These are phyloP conservation scores for Rhynchospora breviuscula DNA, from an alignment of 176 grass and related monocot species.

Conservation along the genomic window DNA sequence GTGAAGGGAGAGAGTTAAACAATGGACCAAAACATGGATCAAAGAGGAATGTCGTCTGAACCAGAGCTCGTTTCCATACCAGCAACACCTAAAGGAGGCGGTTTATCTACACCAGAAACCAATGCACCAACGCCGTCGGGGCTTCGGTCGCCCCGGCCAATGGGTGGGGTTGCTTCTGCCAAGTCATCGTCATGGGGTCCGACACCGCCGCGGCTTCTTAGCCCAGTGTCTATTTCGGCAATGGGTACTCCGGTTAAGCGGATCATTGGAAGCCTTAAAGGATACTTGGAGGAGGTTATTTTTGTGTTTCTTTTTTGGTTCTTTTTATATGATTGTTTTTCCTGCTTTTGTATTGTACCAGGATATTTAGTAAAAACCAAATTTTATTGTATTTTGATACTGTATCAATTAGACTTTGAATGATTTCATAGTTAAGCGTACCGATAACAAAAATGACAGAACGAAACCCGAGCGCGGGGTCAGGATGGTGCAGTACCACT, in stretches of 20 bases:
- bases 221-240: constrained; percentile 33
- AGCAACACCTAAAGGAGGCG: constrained; percentile 48
- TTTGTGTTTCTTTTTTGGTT: background rate
- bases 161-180: background rate
- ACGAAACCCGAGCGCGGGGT: background rate
- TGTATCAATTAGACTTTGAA: background rate
- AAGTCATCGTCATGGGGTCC: constrained; percentile 33
- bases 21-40: constrained; percentile 19
- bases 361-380: background rate
- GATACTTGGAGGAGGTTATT: constrained; percentile 74
- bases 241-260: constrained; percentile 67
- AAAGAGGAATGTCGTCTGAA: constrained; percentile 35
- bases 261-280: constrained; percentile 70
- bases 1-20: background rate
- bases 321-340: background rate
- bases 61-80: constrained; percentile 90
- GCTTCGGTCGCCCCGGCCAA: background rate
- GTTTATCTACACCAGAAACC: constrained; percentile 53
- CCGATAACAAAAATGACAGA: background rate
- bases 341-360: background rate
- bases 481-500: background rate
- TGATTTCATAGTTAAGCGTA: background rate
- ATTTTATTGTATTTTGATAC: background rate
- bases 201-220: constrained; percentile 30
- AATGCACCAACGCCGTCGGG: constrained; percentile 27